A percentile compares a stretch with the other conserved stretches of the same genome.
phyloP scores from a whole-genome alignment of 345 rosid genomes.

The Dovyalis caffra region DNA sequence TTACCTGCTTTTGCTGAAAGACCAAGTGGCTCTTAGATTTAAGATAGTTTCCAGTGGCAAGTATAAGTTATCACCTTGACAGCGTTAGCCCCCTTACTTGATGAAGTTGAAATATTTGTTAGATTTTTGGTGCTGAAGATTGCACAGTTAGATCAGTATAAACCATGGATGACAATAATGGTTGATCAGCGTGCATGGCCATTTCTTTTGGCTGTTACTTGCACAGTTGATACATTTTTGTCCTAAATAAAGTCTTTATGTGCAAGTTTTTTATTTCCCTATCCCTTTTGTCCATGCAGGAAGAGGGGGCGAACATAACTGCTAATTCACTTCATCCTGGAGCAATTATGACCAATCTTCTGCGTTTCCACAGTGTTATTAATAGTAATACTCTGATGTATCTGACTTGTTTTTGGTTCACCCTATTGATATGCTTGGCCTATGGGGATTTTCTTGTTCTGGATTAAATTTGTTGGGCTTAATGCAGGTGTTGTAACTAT shows the following conservation, averaged over 20 bases:
- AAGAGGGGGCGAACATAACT: slow-evolving; percentile 51
- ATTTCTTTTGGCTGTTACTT: not conserved
- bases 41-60: not conserved
- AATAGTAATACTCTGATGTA: slow-evolving; percentile 31
- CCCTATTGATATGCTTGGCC: not conserved
- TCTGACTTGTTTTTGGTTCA: not conserved
- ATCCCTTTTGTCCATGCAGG: slow-evolving; percentile 31
- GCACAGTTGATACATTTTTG: not conserved
- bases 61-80: not conserved
- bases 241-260: not conserved
- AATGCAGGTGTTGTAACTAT: slow-evolving; percentile 1
- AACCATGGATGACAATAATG: not conserved
- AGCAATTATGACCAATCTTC: slow-evolving; percentile 52
- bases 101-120: not conserved
- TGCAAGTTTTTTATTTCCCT: not conserved
- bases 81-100: not conserved
- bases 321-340: slow-evolving; percentile 77
- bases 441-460: not conserved
- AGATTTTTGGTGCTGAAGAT: not conserved
- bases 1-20: not conserved
- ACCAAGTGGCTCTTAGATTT: not conserved
- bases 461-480: not conserved
- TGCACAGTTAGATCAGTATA: not conserved
- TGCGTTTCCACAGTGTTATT: slow-evolving; percentile 38
- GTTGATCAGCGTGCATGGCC: not conserved